Percentiles rank a stretch among this genome's conserved stretches.
Evolutionary conservation across 106 monocot species (phyloP).

Genomic region (Allium fistulosum): DNA sequence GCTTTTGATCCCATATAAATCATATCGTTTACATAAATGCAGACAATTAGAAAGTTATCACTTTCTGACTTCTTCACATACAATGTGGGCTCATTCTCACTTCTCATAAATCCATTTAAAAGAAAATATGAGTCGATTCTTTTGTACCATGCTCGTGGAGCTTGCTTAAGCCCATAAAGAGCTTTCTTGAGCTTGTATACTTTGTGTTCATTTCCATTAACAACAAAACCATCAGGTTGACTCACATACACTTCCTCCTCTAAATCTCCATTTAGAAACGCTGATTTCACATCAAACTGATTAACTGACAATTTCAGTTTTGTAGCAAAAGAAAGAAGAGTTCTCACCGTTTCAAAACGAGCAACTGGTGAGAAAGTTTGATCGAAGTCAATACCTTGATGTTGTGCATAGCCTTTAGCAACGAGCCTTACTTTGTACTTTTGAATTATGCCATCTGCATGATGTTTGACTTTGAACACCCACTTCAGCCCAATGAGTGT

Average conservation of each 20-base stretch:
- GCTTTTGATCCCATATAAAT: neutral
- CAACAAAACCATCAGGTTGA: neutral
- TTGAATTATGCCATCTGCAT: neutral
- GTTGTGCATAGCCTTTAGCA: neutral
- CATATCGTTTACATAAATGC: slow-evolving; percentile 17
- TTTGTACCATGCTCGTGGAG: neutral
- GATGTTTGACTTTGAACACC: slow-evolving; percentile 1
- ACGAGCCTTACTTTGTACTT: slow-evolving; percentile 3
- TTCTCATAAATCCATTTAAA: neutral
- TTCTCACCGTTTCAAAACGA: neutral
- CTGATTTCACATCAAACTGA: no score
- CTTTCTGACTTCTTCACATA: neutral
- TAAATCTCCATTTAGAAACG: slow-evolving; percentile 7
- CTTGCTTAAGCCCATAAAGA: no score
- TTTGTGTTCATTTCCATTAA: neutral
- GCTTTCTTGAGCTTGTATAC: no score
- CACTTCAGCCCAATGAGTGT: slow-evolving; percentile 1
- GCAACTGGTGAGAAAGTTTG: neutral
- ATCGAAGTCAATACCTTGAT: neutral
- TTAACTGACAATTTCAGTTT: neutral
- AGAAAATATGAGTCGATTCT: slow-evolving; percentile 1
- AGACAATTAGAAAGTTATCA: neutral
- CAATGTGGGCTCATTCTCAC: neutral
- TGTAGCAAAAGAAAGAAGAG: neutral
- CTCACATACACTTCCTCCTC: slow-evolving; percentile 4